Evolutionary conservation across 805 yeast genomes (phyloP).

Genomic region (Saccharomycopsis microspora): DNA sequence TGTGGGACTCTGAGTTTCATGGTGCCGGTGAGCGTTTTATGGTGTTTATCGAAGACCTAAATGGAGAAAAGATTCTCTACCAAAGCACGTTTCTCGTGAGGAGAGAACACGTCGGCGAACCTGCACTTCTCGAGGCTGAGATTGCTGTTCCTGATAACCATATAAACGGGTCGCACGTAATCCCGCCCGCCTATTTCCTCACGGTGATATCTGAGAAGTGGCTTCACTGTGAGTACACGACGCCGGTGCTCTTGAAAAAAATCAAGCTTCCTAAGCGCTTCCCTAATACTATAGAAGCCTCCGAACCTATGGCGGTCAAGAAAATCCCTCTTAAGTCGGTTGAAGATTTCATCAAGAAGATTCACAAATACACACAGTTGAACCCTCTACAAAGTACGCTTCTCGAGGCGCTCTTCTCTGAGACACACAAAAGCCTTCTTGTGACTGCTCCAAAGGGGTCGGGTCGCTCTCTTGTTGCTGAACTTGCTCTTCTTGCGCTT

Average conservation of each 20-base stretch:
- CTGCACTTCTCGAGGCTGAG: constrained; percentile 52
- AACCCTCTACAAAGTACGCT: constrained; percentile 45
- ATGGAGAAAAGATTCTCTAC: constrained; percentile 66
- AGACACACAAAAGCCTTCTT: constrained; percentile 46
- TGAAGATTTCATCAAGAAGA: constrained; percentile 25
- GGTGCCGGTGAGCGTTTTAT: constrained; percentile 56
- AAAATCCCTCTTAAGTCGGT: constrained; percentile 41
- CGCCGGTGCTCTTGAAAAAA: constrained; percentile 45
- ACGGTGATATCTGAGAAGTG: constrained; percentile 71
- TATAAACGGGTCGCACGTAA: constrained; percentile 18
- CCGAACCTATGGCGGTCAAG: constrained; percentile 38
- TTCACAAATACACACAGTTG: constrained; percentile 75
- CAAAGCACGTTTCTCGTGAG: constrained; percentile 42
- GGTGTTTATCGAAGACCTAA: constrained; percentile 69
- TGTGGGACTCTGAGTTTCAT: constrained; percentile 61
- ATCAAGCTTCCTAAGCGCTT: constrained; percentile 51
- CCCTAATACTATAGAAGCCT: constrained; percentile 47
- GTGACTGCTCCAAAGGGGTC: constrained; percentile 67
- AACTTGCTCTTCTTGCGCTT: constrained; percentile 57
- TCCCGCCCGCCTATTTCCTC: constrained; percentile 68
- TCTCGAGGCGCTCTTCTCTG: constrained; percentile 7
- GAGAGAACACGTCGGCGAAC: constrained; percentile 36
- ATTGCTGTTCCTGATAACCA: constrained; percentile 40
- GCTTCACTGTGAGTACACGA: constrained; percentile 61
- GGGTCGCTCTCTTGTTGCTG: constrained; percentile 65